Evolutionary conservation across 441 rosid species (phyloP).

Genomic region (Adansonia rubrostipa): DNA sequence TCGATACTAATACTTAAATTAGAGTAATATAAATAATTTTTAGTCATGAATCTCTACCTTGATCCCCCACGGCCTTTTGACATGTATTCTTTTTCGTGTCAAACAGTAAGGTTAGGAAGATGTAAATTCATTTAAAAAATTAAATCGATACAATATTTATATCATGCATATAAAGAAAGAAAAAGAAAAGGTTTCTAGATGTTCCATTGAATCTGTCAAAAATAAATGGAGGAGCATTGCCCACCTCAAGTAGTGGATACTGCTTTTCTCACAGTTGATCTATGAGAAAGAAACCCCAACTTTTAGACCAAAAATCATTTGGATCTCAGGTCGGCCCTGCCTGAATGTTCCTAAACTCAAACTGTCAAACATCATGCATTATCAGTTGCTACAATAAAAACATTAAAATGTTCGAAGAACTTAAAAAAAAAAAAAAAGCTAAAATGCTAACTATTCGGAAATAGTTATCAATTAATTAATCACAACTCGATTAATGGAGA

Average conservation of each 20-base stretch:
- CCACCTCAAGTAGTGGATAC: background rate
- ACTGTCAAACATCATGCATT: conserved; percentile 1
- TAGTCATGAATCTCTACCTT: background rate
- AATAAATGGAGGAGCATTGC: background rate
- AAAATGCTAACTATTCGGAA: background rate
- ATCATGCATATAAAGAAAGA: background rate
- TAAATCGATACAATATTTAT: no score
- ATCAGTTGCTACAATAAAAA: background rate
- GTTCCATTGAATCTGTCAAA: background rate
- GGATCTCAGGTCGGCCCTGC: background rate
- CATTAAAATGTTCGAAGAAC: background rate
- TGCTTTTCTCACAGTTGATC: conserved; percentile 4
- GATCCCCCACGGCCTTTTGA: background rate
- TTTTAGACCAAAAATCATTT: background rate
- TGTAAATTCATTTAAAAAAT: no score
- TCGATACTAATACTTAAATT: no score
- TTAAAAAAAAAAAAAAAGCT: background rate
- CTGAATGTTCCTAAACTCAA: background rate
- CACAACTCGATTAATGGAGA: background rate
- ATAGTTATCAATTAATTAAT: background rate
- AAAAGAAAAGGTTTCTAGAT: background rate
- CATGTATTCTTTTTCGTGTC: no score
- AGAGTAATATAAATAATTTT: background rate
- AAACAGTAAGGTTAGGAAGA: no score
- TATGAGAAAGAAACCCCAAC: conserved; percentile 12